Evolutionary conservation across 1,139 yeast species (phyloP), one percentile per base, ranked within the genome.

Genomic region (Geotrichum restrictum): DNA sequence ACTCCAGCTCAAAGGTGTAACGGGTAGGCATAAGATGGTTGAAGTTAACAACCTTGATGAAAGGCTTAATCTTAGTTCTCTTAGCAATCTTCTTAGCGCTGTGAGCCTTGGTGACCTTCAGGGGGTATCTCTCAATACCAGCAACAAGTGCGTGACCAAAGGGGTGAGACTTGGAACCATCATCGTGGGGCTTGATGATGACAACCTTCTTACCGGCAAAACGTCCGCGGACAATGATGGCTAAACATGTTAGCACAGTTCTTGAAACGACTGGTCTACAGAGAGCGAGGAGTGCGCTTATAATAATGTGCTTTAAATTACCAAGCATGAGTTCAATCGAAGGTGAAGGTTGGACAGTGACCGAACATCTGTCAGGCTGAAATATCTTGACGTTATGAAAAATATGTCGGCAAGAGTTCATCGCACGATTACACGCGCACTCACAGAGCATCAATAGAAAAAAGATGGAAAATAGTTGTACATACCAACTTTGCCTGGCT

Each of bases 131-230:
- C 83, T 94, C 98, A 70, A 93, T 85, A 84, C 99, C 99, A 67
- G 96, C 98, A 72, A 94, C 98, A 70, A 94, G 83, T 75, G 98
- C 98, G 74, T 94, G 98, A 75, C 97, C 96, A 86, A 91, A 94
- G 73, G 95, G 95, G 83, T 93, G 97, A 63, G 95, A 75, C 82
- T 93, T 94, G 81, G 98, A 83, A 75, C 99, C 99, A 73, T 93
- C 98, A 74, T 94, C 98, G 77, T 88, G 95, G 70, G 97, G 94
- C 80, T 88, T 89, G 75, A 94, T 93, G 76, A 94, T 89, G 76
- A 94, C 98, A 68, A 94, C 98, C 87, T 94, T 94, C 88, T 91
- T 93, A 83, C 99, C 99, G 77, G 99, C 99, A 88, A 83, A 93
- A 83, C 98, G 94, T 75, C 99, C 99, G 79, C 98, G 94, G 79